These are phyloP conservation scores for Aulographum hederae DNA, from an alignment of 2,329 filamentous ascomycete species.

Conservation along the genomic window DNA sequence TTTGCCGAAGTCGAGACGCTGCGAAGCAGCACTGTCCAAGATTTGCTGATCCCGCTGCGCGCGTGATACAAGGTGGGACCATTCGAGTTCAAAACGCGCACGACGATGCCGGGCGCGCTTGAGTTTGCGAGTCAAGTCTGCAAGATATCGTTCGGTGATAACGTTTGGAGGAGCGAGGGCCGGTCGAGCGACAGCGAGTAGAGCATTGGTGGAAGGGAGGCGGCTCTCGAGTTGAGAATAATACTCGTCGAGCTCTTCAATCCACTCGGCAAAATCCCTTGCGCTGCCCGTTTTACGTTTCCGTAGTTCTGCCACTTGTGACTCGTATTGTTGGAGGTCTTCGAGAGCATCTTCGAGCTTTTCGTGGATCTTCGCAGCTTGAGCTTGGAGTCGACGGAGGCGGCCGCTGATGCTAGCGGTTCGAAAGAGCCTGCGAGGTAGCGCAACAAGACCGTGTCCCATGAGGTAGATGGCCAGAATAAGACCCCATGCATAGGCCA, in stretches of 20 bases:
- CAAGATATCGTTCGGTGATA: slow-evolving; percentile 83
- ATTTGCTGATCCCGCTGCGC: slow-evolving; percentile 64
- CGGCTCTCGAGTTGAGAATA: slow-evolving; percentile 47
- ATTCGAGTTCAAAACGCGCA: slow-evolving; percentile 67
- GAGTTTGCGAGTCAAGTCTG: slow-evolving; percentile 69
- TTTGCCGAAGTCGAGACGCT: slow-evolving; percentile 51
- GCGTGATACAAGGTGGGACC: slow-evolving; percentile 59
- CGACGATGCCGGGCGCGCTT: slow-evolving; percentile 69
- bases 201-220: slow-evolving; percentile 18
- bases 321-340: slow-evolving; percentile 63
- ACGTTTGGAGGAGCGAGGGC: slow-evolving; percentile 50
- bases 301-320: slow-evolving; percentile 61
- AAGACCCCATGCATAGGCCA: slow-evolving; percentile 88
- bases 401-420: slow-evolving; percentile 60
- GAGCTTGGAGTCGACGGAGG: slow-evolving; percentile 55
- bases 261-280: slow-evolving; percentile 72
- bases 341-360: slow-evolving; percentile 71
- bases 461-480: slow-evolving; percentile 89
- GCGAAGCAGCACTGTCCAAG: slow-evolving; percentile 65
- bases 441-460: slow-evolving; percentile 87
- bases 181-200: slow-evolving; percentile 18
- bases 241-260: slow-evolving; percentile 76
- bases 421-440: slow-evolving; percentile 65
- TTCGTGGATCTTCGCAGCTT: slow-evolving; percentile 70
- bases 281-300: slow-evolving; percentile 66